Evolutionary conservation across 2,329 filamentous ascomycete species (phyloP), one percentile per base, ranked within the genome.

Genomic region (Ascochyta viciae-villosae): DNA sequence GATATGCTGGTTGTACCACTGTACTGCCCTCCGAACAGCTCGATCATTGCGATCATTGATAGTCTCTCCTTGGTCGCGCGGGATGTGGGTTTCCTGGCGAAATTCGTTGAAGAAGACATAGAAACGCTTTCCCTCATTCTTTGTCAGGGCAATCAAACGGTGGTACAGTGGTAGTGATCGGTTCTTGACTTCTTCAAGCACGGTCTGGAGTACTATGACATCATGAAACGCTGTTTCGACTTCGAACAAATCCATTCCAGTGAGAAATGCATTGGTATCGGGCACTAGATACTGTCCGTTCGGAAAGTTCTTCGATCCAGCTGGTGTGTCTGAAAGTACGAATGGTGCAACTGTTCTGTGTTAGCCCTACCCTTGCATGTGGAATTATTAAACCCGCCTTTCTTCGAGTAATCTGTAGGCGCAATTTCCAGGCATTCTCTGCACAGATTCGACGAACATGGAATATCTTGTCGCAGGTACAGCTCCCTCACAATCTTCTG

Each of bases 71-170:
- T 83, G 76, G 19, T 88, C 84, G 59, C 95, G 85, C 26, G 84
- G 79, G 43, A 97, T 86, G 71, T 96, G 90, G 0, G 95, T 99
- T 76, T 99, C 96, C 35, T 93, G 82, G 47, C 94, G 86, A 73
- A 99, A 99, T 69, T 99, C 95, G 75, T 99, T 99, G 85, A 98
- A 98, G 76, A 99, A 99, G 48, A 99, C 91, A 72, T 98, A 97
- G 74, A 96, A 98, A 50, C 94, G 87, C 82, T 99, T 99, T 63
- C 96, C 92, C 68, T 96, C 92, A 71, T 94, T 96, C 77, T 94
- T 96, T 35, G 93, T 96, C 61, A 99, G 82, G 22, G 90, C 88
- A 64, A 98, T 87, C 45, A 99, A 82, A 35, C 95, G 90, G 76
- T 97, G 97, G 80, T 98, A 99, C 34, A 99, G 85, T 38, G 95